Evolutionary conservation across 345 rosid genomes (phyloP).

Genomic region (Camelina neglecta): DNA sequence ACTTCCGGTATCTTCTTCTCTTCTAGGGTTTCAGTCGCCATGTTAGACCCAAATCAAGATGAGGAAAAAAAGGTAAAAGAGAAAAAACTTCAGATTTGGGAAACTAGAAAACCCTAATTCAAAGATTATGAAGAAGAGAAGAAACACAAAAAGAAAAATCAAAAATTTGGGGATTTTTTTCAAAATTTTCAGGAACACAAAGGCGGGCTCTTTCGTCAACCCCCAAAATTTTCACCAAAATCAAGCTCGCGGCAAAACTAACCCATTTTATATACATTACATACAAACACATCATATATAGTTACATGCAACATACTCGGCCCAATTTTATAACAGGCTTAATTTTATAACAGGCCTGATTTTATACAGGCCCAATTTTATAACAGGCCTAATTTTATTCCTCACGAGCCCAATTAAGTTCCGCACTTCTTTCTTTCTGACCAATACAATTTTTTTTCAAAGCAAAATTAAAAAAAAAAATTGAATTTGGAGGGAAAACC

Average conservation of each 20-base stretch:
- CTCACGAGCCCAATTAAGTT: too few species aligned
- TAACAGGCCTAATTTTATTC: too few species aligned
- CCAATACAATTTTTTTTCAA: not conserved
- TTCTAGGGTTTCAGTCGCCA: constrained; percentile 76
- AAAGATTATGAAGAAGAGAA: constrained; percentile 30
- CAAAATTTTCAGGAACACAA: constrained; percentile 32
- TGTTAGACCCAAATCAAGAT: constrained; percentile 31
- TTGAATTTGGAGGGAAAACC: constrained; percentile 46
- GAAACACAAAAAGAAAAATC: not conserved
- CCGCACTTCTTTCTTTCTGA: not conserved
- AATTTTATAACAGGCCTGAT: not conserved
- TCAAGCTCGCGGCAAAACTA: constrained; percentile 39
- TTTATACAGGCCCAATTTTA: too few species aligned
- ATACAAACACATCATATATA: constrained; percentile 11
- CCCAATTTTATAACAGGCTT: constrained; percentile 20
- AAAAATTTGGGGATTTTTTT: constrained; percentile 29
- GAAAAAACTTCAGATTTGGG: constrained; percentile 17
- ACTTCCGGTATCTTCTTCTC: constrained; percentile 57
- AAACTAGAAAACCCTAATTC: constrained; percentile 37
- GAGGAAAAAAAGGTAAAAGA: not conserved
- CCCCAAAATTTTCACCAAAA: constrained; percentile 31
- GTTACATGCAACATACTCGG: not conserved
- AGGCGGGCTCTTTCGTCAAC: constrained; percentile 38
- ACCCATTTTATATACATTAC: constrained; percentile 28
- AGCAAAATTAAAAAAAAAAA: not conserved